Conservation (phyloP, 768 basidiomycete genomes). For the Mycena indigotica region DNA sequence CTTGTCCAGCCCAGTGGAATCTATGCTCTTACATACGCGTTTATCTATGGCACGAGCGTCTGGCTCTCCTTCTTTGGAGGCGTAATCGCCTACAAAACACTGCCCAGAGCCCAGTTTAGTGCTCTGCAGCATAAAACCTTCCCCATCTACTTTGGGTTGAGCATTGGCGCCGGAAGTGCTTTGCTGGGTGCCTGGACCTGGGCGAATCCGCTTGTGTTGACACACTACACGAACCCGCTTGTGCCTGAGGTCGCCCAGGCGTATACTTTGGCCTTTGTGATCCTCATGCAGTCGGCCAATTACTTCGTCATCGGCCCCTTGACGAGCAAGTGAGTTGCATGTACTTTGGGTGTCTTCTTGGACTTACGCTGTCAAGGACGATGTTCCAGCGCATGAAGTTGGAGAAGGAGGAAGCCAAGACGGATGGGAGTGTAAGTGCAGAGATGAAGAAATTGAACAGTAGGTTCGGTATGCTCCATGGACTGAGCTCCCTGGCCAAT, state of each 20-base stretch:
- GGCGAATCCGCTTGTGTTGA: slow-evolving; percentile 57
- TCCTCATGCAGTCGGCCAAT: slow-evolving; percentile 59
- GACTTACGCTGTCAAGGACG: slow-evolving; percentile 44
- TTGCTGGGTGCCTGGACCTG: slow-evolving; percentile 62
- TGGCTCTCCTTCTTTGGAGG: slow-evolving; percentile 76
- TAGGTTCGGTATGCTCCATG: slow-evolving; percentile 68
- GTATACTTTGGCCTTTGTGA: slow-evolving; percentile 52
- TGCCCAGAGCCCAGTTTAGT: slow-evolving; percentile 73
- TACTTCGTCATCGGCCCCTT: slow-evolving; percentile 71
- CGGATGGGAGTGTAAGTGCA: slow-evolving; percentile 59
- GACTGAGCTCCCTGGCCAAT: slow-evolving; percentile 69
- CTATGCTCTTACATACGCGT: slow-evolving; percentile 60
- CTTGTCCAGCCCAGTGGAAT: slow-evolving; percentile 36
- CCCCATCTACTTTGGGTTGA: slow-evolving; percentile 72
- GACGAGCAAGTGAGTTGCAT: slow-evolving; percentile 61
- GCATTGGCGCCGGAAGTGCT: slow-evolving; percentile 53
- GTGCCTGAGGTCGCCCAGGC: slow-evolving; percentile 67
- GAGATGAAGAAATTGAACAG: slow-evolving; percentile 53
- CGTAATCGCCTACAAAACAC: slow-evolving; percentile 59
- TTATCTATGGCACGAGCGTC: slow-evolving; percentile 74
- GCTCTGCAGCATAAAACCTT: slow-evolving; percentile 73
- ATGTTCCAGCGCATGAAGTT: slow-evolving; percentile 74
- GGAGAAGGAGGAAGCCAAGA: slow-evolving; percentile 75
- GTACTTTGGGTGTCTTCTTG: slow-evolving; percentile 1
- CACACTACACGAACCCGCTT: slow-evolving; percentile 47